phyloP scores from a whole-genome alignment of 1,139 yeast species.

The Saccharomyces hybrid region DNA sequence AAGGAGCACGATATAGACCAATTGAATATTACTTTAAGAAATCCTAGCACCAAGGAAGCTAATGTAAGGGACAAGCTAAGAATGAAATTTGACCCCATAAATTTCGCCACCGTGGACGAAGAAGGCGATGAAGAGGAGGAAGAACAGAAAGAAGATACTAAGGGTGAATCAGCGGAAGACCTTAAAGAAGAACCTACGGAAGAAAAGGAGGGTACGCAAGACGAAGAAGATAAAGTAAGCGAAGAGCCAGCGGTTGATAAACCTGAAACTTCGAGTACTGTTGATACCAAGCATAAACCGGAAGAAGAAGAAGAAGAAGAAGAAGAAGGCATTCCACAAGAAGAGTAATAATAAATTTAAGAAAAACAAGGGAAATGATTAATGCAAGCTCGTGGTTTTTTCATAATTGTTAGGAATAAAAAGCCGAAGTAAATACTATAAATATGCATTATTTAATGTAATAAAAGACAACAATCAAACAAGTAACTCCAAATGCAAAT shows the following conservation, averaged over 20 bases:
- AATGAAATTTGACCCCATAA: slow-evolving; percentile 33
- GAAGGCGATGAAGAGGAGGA: slow-evolving; percentile 30
- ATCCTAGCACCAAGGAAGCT: slow-evolving; percentile 31
- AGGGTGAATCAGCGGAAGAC: slow-evolving; percentile 2
- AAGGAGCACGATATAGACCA: slow-evolving; percentile 38
- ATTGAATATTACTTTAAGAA: slow-evolving; percentile 28
- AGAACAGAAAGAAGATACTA: not conserved
- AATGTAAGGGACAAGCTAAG: slow-evolving; percentile 30
- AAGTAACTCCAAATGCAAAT: not conserved
- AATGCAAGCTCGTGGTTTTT: not conserved
- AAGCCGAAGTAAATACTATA: slow-evolving; percentile 1
- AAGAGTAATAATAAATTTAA: not conserved
- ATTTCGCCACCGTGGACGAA: slow-evolving; percentile 32
- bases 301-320: not conserved
- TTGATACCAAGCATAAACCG: not conserved
- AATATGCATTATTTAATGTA: slow-evolving; percentile 32
- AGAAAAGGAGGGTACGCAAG: not conserved
- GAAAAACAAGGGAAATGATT: slow-evolving; percentile 2
- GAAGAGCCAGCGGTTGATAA: not conserved
- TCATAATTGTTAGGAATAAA: not conserved
- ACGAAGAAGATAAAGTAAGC: not conserved
- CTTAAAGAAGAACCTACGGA: slow-evolving; percentile 1
- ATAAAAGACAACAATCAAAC: not conserved
- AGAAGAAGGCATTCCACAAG: not conserved
- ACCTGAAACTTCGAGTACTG: not conserved